phyloP scores from a whole-genome alignment of 2,329 filamentous ascomycete genomes.

The Aspergillus amoenus region DNA sequence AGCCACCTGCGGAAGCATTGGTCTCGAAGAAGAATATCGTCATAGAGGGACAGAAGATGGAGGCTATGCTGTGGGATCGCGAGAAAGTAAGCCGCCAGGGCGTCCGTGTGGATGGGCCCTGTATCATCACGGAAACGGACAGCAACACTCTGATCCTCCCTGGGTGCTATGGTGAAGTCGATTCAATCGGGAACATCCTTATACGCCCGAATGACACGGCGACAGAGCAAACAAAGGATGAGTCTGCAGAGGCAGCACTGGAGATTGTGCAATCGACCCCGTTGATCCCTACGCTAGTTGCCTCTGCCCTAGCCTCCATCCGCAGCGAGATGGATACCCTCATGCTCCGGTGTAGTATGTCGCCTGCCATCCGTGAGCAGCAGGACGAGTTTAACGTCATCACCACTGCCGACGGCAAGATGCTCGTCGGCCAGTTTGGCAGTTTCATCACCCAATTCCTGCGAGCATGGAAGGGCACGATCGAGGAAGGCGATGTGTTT shows the following conservation, averaged over 20 bases:
- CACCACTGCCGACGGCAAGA: constrained; percentile 49
- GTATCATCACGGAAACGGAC: constrained; percentile 53
- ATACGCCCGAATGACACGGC: constrained; percentile 40
- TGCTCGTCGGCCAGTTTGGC: constrained; percentile 54
- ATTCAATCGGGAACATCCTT: constrained; percentile 50
- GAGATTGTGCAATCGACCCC: constrained; percentile 39
- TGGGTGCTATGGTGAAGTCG: constrained; percentile 48
- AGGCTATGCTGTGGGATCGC: constrained; percentile 49
- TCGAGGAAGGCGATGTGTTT: constrained; percentile 53
- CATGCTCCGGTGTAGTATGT: constrained; percentile 54
- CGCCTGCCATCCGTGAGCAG: constrained; percentile 51
- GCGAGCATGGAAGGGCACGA: constrained; percentile 46
- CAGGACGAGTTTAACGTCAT: constrained; percentile 57
- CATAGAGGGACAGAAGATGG: constrained; percentile 40
- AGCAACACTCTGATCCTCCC: constrained; percentile 53
- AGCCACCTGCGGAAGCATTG: constrained; percentile 38
- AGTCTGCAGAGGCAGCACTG: constrained; percentile 39
- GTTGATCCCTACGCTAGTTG: constrained; percentile 46
- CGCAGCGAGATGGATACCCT: constrained; percentile 53
- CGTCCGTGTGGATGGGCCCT: constrained; percentile 44
- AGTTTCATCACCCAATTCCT: constrained; percentile 52
- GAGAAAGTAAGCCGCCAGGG: constrained; percentile 41
- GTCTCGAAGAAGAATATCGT: constrained; percentile 41
- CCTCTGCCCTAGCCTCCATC: constrained; percentile 46
- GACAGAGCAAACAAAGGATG: constrained; percentile 18